A percentile compares a stretch with the other conserved stretches of the same genome.
These are phyloP conservation scores for Hymenochaete sp. DNA, from an alignment of 1,284 basidiomycete genomes.

Conservation along the genomic window DNA sequence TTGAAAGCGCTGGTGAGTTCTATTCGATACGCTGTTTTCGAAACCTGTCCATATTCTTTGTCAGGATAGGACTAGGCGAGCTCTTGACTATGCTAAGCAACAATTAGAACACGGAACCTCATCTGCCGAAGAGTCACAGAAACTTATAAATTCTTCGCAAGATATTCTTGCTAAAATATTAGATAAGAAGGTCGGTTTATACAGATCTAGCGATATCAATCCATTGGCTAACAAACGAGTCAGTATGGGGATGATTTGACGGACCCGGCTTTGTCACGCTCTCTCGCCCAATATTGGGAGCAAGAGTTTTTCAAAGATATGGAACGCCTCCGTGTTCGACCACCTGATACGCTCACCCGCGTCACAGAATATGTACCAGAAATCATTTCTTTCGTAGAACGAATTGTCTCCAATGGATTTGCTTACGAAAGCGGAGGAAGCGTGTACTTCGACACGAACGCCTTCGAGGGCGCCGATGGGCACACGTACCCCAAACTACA, in stretches of 20 bases:
- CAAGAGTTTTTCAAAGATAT: conserved; percentile 88
- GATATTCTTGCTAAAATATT: conserved; percentile 70
- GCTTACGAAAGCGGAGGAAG: conserved; percentile 85
- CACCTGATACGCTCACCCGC: conserved; percentile 87
- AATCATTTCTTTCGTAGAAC: conserved; percentile 83
- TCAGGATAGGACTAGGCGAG: conserved; percentile 43
- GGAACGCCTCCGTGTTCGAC: conserved; percentile 76
- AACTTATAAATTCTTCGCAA: conserved; percentile 62
- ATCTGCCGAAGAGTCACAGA: conserved; percentile 42
- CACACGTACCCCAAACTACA: conserved; percentile 92
- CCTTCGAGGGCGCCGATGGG: conserved; percentile 71
- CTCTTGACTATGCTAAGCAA: conserved; percentile 37
- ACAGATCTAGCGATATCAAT: conserved; percentile 13
- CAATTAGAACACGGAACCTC: conserved; percentile 34
- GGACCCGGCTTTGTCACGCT: conserved; percentile 82
- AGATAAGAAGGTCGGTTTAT: conserved; percentile 58
- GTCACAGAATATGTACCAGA: conserved; percentile 98
- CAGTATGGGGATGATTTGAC: conserved; percentile 76
- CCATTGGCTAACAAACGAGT: conserved; percentile 19
- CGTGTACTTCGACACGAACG: conserved; percentile 91
- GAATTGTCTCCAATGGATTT: conserved; percentile 83
- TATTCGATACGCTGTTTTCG: neutral
- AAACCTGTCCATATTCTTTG: conserved; percentile 22
- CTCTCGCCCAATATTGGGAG: conserved; percentile 88
- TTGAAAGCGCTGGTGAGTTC: conserved; percentile 59